Conservation (phyloP, 164 flowering plant species). For the Aristolochia californica region DNA sequence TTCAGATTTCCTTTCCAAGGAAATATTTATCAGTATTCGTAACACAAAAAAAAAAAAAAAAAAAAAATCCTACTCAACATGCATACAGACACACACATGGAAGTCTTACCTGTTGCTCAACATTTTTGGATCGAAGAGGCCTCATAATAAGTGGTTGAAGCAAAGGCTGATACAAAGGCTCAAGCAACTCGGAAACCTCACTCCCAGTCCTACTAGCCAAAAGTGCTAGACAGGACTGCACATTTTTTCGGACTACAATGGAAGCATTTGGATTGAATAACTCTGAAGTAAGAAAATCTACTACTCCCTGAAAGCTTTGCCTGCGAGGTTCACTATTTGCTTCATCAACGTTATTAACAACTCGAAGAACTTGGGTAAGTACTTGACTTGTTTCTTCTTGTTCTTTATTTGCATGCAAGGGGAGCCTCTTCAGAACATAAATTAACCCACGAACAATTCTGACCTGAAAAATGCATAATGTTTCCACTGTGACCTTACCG, state of each 20-base stretch:
- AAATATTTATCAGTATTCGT: too few relatives aligned
- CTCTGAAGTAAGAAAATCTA: conserved; percentile 87
- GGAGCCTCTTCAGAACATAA: conserved; percentile 89
- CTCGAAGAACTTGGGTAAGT: conserved; percentile 92
- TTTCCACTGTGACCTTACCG: conserved; percentile 92
- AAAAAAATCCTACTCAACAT: too few relatives aligned
- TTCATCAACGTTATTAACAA: conserved; percentile 91
- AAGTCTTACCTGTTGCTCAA: conserved; percentile 84
- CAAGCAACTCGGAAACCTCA: conserved; percentile 94
- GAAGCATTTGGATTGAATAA: conserved; percentile 88
- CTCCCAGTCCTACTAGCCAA: conserved; percentile 96
- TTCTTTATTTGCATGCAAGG: conserved; percentile 88
- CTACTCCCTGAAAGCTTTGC: conserved; percentile 89
- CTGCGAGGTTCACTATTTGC: conserved; percentile 85
- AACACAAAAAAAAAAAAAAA: too few relatives aligned
- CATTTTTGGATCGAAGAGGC: conserved; percentile 75
- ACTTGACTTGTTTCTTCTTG: conserved; percentile 98
- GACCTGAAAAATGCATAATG: conserved; percentile 75
- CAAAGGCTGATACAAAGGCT: conserved; percentile 72
- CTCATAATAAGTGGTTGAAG: conserved; percentile 90
- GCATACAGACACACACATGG: too few relatives aligned
- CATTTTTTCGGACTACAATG: conserved; percentile 70
- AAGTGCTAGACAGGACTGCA: conserved; percentile 90
- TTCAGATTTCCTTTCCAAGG: too few relatives aligned
- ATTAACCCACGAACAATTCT: conserved; percentile 75